Evolutionary conservation across 352 stramenopile genomes (phyloP).

Genomic region (Thalassiosira exigua): DNA sequence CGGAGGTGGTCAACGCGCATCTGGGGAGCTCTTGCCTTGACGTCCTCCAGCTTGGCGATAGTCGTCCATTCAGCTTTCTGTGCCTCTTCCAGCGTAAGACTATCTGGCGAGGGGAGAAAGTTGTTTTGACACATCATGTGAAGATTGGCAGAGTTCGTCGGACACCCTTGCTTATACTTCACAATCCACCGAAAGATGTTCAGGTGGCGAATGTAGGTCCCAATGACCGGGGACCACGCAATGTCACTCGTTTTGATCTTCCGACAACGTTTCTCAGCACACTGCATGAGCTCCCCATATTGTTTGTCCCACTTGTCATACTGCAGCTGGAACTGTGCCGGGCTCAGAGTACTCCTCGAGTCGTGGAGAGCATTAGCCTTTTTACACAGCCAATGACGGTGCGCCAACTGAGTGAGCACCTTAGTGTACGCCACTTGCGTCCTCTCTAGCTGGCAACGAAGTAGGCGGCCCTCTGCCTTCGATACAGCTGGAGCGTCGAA

Average conservation of each 20-base stretch:
- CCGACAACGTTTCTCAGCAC: conserved; percentile 6
- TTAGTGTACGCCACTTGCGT: conserved; percentile 1
- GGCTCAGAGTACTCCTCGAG: not conserved
- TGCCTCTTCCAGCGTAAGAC: not conserved
- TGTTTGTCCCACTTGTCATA: conserved; percentile 21
- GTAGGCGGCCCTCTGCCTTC: no score
- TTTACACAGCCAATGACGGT: not conserved
- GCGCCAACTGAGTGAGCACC: not conserved
- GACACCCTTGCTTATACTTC: not conserved
- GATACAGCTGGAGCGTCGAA: not conserved
- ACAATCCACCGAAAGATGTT: not conserved
- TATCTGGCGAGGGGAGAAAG: not conserved
- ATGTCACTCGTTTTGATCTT: not conserved
- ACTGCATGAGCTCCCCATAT: not conserved
- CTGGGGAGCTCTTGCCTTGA: not conserved
- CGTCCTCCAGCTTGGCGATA: not conserved
- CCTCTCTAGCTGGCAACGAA: not conserved
- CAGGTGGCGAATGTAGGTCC: not conserved
- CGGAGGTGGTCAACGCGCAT: not conserved
- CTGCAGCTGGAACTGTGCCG: not conserved
- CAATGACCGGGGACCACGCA: conserved; percentile 3
- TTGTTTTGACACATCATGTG: not conserved
- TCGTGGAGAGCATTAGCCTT: not conserved
- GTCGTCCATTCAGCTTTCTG: not conserved
- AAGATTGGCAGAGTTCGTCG: not conserved